Conservation (phyloP, 2,329 filamentous ascomycete genomes). For the Aureobasidium uvarum region DNA sequence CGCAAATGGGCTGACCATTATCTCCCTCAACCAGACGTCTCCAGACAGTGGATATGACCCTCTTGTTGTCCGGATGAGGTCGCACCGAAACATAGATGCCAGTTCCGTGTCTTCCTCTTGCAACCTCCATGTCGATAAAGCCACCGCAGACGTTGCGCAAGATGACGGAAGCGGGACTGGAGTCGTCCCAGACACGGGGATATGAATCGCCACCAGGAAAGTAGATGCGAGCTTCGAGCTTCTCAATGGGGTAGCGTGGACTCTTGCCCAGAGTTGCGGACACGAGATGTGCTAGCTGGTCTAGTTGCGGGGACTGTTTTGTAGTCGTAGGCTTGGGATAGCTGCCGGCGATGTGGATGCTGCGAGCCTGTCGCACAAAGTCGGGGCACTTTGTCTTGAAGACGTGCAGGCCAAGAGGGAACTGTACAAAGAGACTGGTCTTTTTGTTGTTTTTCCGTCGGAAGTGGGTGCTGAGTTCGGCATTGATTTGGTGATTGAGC, state of each 20-base stretch:
- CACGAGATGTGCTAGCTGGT: slow-evolving; percentile 39
- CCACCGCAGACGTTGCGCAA: slow-evolving; percentile 42
- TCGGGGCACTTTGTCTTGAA: slow-evolving; percentile 42
- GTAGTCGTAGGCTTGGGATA: slow-evolving; percentile 34
- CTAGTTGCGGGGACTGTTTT: slow-evolving; percentile 30
- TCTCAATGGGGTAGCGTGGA: slow-evolving; percentile 33
- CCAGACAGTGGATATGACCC: slow-evolving; percentile 36
- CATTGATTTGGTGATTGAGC: slow-evolving; percentile 38
- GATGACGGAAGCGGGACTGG: slow-evolving; percentile 40
- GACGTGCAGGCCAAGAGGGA: slow-evolving; percentile 44
- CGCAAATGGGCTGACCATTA: slow-evolving; percentile 32
- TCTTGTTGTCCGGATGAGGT: slow-evolving; percentile 27
- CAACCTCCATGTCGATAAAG: slow-evolving; percentile 41
- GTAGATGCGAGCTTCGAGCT: slow-evolving; percentile 43
- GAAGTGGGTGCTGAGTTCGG: slow-evolving; percentile 41
- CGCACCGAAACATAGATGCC: slow-evolving; percentile 37
- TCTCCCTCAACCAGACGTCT: slow-evolving; percentile 35
- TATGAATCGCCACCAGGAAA: slow-evolving; percentile 43
- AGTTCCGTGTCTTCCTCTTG: slow-evolving; percentile 37
- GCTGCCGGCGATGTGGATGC: slow-evolving; percentile 44
- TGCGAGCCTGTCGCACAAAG: slow-evolving; percentile 43
- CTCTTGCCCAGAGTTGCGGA: slow-evolving; percentile 37
- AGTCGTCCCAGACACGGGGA: slow-evolving; percentile 43
- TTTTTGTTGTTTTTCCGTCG: slow-evolving; percentile 30
- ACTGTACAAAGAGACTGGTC: slow-evolving; percentile 44